Base-by-base conservation (phyloP, 371 early-diverging fungal genomes). In the Batkoa obscura region DNA sequence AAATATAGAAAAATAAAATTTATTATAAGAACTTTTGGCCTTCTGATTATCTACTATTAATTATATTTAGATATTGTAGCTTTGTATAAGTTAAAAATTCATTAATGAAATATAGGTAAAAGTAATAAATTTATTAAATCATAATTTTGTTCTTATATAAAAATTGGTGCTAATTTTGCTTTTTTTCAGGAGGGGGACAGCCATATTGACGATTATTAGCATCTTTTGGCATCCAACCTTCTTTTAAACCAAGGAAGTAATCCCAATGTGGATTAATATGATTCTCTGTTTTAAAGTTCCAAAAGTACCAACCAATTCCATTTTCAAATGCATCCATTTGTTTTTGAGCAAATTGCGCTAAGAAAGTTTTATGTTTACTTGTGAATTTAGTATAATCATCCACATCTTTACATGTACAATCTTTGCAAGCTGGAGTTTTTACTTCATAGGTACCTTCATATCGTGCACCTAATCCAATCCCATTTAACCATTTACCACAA, bases 401-500 rank as follows among this genome's bases (percentile, higher is more conserved):
- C 35, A 65, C 62, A 3, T 72, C 70, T 2, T 63, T 43, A 58
- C 85, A 84, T 0, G 71, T 72, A 35, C 73, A 73, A 10, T 59
- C 67, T 0, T 55, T 60, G 32, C 68, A 72, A 30, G 55, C 48
- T 12, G 64, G 68, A 37, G 66, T 61, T 0, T 50, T 43, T 4
- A 64, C 51, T 37, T 35, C 52, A 43, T 58, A 68, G 0, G 78
- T 75, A n/a, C 84, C 84, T 15, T 83, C 82, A 64, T 72, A 83
- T 3, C 84, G 72, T 6, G 79, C 68, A 1, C 83, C 81, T 1
- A 70, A 56, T 6, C 76, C 75, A 32, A 82, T 68, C 5, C 86
- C 86, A 57, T 86, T 84, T 17, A 84, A 58, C 60, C 74, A 83
- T 9, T 72, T 74, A 2, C 80, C 79, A 58, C 86, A 86, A 49